Percentiles rank a stretch among this genome's conserved stretches.
These are phyloP conservation scores for Clarkia xantiana DNA, from an alignment of 345 rosid genomes.

Conservation along the genomic window DNA sequence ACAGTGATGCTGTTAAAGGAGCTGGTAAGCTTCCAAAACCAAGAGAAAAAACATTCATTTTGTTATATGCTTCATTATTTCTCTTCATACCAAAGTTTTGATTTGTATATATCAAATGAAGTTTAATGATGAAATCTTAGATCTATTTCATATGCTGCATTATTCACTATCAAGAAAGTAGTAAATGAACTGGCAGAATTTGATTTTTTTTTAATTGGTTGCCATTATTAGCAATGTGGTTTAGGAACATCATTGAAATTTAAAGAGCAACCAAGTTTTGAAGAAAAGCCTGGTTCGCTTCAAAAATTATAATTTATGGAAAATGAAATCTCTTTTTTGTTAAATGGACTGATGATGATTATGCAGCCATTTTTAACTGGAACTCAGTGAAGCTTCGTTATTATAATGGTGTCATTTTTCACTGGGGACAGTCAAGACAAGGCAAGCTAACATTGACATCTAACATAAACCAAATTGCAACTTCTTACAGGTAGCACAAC, in stretches of 20 bases:
- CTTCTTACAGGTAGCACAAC: slow-evolving; percentile 47
- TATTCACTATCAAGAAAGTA: too few relatives aligned
- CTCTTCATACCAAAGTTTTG: too few relatives aligned
- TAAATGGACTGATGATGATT: too few relatives aligned
- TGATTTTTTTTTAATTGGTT: too few relatives aligned
- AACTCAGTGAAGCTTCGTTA: slow-evolving; percentile 80
- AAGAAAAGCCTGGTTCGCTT: slow-evolving; percentile 62
- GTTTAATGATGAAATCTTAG: too few relatives aligned
- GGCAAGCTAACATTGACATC: slow-evolving; percentile 21
- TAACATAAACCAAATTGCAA: background rate
- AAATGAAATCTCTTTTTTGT: background rate
- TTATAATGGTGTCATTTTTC: slow-evolving; percentile 93
- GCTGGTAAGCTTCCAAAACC: slow-evolving; percentile 35
- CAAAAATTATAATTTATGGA: background rate
- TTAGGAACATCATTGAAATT: too few relatives aligned
- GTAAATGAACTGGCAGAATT: too few relatives aligned
- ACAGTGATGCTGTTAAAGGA: slow-evolving; percentile 55
- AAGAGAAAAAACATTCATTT: too few relatives aligned
- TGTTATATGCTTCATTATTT: too few relatives aligned
- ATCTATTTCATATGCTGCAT: too few relatives aligned
- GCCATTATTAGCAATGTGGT: too few relatives aligned
- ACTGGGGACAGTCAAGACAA: slow-evolving; percentile 55
- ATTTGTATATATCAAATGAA: too few relatives aligned
- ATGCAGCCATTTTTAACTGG: slow-evolving; percentile 89
- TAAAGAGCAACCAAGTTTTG: background rate